phyloP scores from a whole-genome alignment of 148 eudicot species.

The Fagopyrum esculentum region DNA sequence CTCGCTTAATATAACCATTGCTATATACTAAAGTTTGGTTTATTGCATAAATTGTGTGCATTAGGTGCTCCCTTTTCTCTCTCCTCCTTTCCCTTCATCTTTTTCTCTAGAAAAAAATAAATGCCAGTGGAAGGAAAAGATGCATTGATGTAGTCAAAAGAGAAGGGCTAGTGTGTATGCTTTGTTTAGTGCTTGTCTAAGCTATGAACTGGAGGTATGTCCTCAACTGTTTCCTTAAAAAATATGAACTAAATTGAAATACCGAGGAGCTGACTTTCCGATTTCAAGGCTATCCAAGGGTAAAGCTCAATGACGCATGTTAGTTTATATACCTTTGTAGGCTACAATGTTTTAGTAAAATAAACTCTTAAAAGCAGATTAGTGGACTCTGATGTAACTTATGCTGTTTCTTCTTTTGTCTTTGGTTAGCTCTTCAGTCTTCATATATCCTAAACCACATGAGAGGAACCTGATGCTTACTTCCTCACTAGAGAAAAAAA shows the following conservation, averaged over 20 bases:
- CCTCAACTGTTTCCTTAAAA: not conserved
- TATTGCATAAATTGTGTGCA: slow-evolving; percentile 7
- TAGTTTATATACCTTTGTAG: not conserved
- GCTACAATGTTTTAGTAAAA: not conserved
- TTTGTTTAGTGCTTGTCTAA: slow-evolving; percentile 10
- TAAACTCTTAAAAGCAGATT: slow-evolving; percentile 4
- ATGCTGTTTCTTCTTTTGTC: slow-evolving; percentile 6
- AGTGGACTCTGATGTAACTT: slow-evolving; percentile 5
- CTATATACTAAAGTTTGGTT: not conserved
- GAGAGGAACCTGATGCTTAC: not conserved
- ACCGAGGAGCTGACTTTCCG: slow-evolving; percentile 6
- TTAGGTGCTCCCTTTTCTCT: not conserved
- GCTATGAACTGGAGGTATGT: slow-evolving; percentile 4
- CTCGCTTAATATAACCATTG: not conserved
- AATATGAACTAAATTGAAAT: not conserved
- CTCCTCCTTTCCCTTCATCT: not conserved
- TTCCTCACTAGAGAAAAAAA: not conserved
- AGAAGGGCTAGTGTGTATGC: slow-evolving; percentile 8
- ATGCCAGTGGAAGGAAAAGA: slow-evolving; percentile 5
- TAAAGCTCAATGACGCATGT: not conserved
- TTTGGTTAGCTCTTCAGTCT: not conserved
- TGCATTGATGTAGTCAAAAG: slow-evolving; percentile 1
- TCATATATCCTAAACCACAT: not conserved
- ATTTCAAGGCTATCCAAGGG: not conserved
- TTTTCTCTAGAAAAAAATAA: not conserved